Evolutionary conservation across 1,139 yeast species (phyloP), one percentile per base, ranked within the genome.

Genomic region (Diutina mesorugosa): DNA sequence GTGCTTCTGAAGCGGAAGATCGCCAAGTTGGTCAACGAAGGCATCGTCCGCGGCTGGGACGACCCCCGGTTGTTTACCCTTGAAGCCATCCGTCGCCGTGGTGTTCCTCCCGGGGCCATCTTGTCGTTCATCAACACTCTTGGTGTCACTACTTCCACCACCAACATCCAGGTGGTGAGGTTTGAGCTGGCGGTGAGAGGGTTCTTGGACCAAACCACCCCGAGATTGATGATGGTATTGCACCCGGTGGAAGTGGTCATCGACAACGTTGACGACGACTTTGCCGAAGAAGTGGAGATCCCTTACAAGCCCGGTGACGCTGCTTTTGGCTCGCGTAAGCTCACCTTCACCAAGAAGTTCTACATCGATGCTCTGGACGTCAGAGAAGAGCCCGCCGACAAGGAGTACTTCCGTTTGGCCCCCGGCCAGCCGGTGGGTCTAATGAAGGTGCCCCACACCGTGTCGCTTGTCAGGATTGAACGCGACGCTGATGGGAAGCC

Each of bases 61-160:
- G 99, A 95, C 72, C 99, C 99, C 63, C 83, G 99, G 67, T 78
- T 95, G 66, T 93, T 84, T 71, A 95, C 99, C 8, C 79, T 95
- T 63, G 99, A 90, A 65, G 97, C 95, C 54, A 84, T 95, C 59
- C 87, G 90, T 68, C 88, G 99, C 71, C 88, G 99, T 69, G 99
- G 99, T 74, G 85, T 95, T 8, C 99, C 99, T 61, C 99, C 99
- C n/a, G 98, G 98, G 46, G 97, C 98, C 30, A 89, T 95, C 67
- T 78, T 95, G 65, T 81, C 90, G 48, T 95, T 95, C 69, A 88
- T 95, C 66, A 90, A 91, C 68, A 95, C 97, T 54, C 80, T 95
- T 63, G 99, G 99, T 65, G 99, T 95, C 57, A 95, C 99, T 55
- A 93, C 98, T 1, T 80, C 91, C 55, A 87, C 91, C 51, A 86